phyloP scores from a whole-genome alignment of 1,284 basidiomycete genomes.

The Farysia itapuensis region DNA sequence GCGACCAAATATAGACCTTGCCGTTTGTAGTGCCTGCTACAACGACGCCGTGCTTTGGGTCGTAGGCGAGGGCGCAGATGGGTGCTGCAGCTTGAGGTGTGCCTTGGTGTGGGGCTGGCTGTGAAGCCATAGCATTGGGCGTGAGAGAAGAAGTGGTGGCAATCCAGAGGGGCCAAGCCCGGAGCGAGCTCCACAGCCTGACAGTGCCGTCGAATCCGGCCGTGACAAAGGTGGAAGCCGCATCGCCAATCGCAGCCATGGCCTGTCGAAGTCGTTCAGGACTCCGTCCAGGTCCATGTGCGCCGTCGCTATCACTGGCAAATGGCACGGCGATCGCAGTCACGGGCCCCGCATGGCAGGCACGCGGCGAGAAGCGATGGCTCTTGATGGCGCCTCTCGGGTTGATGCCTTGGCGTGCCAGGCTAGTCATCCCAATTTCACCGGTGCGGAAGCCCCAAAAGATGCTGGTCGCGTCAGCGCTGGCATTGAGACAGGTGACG shows the following conservation, averaged over 20 bases:
- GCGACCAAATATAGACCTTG: slow-evolving; percentile 47
- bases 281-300: slow-evolving; percentile 43
- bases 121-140: slow-evolving; percentile 11
- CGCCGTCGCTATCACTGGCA: slow-evolving; percentile 42
- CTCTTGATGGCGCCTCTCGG: slow-evolving; percentile 47
- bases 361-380: slow-evolving; percentile 34
- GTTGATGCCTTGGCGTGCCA: slow-evolving; percentile 50
- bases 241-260: slow-evolving; percentile 43
- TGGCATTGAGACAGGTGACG: slow-evolving; percentile 65
- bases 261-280: slow-evolving; percentile 46
- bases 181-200: slow-evolving; percentile 44
- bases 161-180: slow-evolving; percentile 43
- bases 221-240: slow-evolving; percentile 47
- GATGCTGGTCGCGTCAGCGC: slow-evolving; percentile 71
- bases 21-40: slow-evolving; percentile 45
- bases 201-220: slow-evolving; percentile 55
- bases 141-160: slow-evolving; percentile 17
- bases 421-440: slow-evolving; percentile 68
- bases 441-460: slow-evolving; percentile 77
- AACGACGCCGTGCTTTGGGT: slow-evolving; percentile 41
- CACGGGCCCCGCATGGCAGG: slow-evolving; percentile 39
- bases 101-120: slow-evolving; percentile 3
- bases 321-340: slow-evolving; percentile 45
- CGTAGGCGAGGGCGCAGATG: slow-evolving; percentile 45
- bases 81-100: slow-evolving; percentile 12